Conservation (phyloP, 1,284 basidiomycete genomes). For the Phellopilus nigrolimitatus region DNA sequence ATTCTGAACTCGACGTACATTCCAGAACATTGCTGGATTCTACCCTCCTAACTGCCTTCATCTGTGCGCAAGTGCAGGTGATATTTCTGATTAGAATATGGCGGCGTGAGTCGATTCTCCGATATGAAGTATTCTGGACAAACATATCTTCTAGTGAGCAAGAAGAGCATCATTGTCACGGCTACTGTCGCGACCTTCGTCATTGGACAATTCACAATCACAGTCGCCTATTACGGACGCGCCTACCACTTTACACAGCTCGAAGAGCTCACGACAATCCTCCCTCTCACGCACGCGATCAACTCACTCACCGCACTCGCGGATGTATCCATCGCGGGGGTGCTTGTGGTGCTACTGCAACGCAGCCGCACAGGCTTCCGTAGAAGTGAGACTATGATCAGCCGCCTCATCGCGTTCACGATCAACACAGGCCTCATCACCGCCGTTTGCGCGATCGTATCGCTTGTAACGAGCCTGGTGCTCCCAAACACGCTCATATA, state of each 20-base stretch:
- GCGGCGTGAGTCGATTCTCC: too few relatives aligned
- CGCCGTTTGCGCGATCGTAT: slow-evolving; percentile 7
- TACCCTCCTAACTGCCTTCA: too few relatives aligned
- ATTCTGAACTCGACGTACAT: not conserved
- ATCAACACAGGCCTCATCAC: slow-evolving; percentile 23
- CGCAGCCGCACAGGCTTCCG: slow-evolving; percentile 13
- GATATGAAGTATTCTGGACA: too few relatives aligned
- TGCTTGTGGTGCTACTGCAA: slow-evolving; percentile 17
- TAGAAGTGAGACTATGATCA: slow-evolving; percentile 8
- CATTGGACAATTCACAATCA: not conserved
- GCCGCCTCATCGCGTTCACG: slow-evolving; percentile 13
- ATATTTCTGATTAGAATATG: too few relatives aligned
- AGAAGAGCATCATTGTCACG: slow-evolving; percentile 4
- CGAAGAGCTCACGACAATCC: not conserved
- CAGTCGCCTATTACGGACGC: not conserved
- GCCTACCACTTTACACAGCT: slow-evolving; percentile 37
- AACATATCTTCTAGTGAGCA: slow-evolving; percentile 1
- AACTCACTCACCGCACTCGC: slow-evolving; percentile 4
- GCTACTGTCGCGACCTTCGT: not conserved
- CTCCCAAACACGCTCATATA: too few relatives aligned
- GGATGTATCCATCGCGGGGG: slow-evolving; percentile 16
- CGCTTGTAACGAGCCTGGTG: too few relatives aligned
- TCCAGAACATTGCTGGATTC: too few relatives aligned
- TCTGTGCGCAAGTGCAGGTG: too few relatives aligned
- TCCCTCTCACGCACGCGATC: not conserved